A percentile compares a stretch with the other conserved stretches of the same genome.
These are phyloP conservation scores for Aechmea fasciata DNA, from an alignment of 176 grass and related monocot species.

Conservation along the genomic window DNA sequence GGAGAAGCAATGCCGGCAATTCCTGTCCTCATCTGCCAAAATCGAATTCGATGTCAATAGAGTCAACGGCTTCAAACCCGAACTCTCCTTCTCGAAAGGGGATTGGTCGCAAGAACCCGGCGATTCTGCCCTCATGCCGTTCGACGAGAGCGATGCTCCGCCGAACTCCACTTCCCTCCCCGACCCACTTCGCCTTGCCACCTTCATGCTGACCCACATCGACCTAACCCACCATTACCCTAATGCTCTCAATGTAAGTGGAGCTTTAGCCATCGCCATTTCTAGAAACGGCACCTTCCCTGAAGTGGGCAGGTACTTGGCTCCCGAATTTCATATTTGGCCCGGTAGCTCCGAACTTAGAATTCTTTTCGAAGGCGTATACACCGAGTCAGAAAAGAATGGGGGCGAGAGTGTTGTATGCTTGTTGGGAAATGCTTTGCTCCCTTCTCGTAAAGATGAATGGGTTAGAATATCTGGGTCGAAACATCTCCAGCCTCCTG, in stretches of 20 bases:
- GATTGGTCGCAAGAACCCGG: constrained; percentile 56
- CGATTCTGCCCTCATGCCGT: constrained; percentile 46
- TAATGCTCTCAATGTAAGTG: constrained; percentile 57
- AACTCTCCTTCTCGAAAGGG: constrained; percentile 51
- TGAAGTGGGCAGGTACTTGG: constrained; percentile 40
- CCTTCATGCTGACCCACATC: constrained; percentile 59
- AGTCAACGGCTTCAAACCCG: constrained; percentile 35
- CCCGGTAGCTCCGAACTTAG: constrained; percentile 57
- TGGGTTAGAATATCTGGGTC: constrained; percentile 35
- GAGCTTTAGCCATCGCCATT: constrained; percentile 50
- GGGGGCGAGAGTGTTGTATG: constrained; percentile 51
- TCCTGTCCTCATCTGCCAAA: constrained; percentile 35
- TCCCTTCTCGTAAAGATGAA: constrained; percentile 30
- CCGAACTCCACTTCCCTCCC: not conserved
- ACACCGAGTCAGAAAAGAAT: constrained; percentile 31
- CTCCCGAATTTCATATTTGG: constrained; percentile 57
- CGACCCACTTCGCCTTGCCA: constrained; percentile 25
- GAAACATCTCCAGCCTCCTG: constrained; percentile 39
- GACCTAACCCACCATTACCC: constrained; percentile 31
- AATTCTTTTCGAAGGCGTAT: constrained; percentile 70
- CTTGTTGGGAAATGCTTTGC: constrained; percentile 58
- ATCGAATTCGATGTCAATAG: constrained; percentile 52
- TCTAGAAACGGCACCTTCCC: constrained; percentile 47
- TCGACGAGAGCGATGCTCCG: constrained; percentile 41
- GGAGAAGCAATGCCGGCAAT: constrained; percentile 32